phyloP scores from a whole-genome alignment of 139 green algal species.

The Parachlorella kessleri region DNA sequence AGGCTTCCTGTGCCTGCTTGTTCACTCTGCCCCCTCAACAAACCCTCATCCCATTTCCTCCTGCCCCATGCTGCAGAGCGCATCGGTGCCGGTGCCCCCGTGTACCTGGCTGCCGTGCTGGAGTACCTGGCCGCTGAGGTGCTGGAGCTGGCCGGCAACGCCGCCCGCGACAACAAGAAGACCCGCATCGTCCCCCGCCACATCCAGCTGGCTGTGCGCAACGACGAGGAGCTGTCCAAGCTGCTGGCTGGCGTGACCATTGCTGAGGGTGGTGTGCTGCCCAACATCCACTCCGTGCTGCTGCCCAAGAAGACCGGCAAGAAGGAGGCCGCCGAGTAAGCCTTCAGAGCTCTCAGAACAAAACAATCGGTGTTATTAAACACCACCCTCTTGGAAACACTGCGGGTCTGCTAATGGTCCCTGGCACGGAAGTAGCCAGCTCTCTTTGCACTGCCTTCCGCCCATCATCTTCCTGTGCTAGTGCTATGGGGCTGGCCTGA shows the following conservation, averaged over 20 bases:
- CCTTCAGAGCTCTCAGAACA: too few species aligned
- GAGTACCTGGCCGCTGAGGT: slow-evolving; percentile 86
- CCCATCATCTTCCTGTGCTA: too few species aligned
- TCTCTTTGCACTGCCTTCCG: too few species aligned
- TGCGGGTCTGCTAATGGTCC: too few species aligned
- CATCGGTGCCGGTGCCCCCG: slow-evolving; percentile 49
- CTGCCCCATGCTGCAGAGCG: too few species aligned
- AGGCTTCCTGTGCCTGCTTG: too few species aligned
- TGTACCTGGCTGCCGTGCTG: slow-evolving; percentile 73
- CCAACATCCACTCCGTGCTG: slow-evolving; percentile 87
- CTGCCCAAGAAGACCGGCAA: slow-evolving; percentile 76
- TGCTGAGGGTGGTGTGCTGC: slow-evolving; percentile 78
- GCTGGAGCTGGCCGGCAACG: slow-evolving; percentile 50
- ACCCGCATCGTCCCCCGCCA: slow-evolving; percentile 84
- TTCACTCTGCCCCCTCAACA: too few species aligned
- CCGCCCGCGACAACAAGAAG: slow-evolving; percentile 94
- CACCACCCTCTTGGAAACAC: too few species aligned
- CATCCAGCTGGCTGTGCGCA: slow-evolving; percentile 75
- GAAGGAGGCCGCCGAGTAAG: neutral
- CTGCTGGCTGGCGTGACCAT: slow-evolving; percentile 79
- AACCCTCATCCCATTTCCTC: too few species aligned
- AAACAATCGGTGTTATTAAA: too few species aligned
- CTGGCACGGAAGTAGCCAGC: too few species aligned
- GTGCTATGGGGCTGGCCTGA: too few species aligned
- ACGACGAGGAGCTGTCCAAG: slow-evolving; percentile 61